Evolutionary conservation across 345 rosid genomes (phyloP).

Genomic region (Syzygium grande): DNA sequence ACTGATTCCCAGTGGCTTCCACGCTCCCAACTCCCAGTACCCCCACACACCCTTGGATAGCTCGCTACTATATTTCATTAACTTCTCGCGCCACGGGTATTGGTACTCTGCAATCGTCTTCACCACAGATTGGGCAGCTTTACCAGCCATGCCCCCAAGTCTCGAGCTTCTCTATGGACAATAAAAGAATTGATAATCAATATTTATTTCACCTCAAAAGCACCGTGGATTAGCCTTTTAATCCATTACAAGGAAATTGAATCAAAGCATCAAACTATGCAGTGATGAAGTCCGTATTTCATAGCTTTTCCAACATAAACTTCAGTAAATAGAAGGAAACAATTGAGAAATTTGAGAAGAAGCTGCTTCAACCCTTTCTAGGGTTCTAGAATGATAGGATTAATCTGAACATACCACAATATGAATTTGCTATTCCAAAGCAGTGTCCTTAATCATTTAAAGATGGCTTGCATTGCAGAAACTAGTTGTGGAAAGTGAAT

Average conservation of each 20-base stretch:
- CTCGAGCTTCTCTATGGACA: not conserved
- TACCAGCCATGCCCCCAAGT: slow-evolving; percentile 50
- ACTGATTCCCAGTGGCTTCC: slow-evolving; percentile 88
- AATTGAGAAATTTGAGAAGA: not conserved
- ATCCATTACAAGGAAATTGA: not conserved
- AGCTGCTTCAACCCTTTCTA: not conserved
- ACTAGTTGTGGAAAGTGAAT: not conserved
- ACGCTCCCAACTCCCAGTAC: slow-evolving; percentile 86
- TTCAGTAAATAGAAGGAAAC: not conserved
- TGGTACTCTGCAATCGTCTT: slow-evolving; percentile 52
- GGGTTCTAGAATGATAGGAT: not conserved
- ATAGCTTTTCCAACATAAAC: not conserved
- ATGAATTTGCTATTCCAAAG: not conserved
- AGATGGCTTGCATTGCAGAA: not conserved
- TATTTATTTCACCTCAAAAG: not conserved
- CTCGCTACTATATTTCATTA: slow-evolving; percentile 64
- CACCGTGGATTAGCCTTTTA: not conserved
- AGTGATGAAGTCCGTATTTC: not conserved
- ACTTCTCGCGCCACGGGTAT: slow-evolving; percentile 76
- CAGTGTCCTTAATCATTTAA: not conserved
- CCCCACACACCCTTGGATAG: slow-evolving; percentile 87
- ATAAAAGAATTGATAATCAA: not conserved
- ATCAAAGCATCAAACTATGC: not conserved
- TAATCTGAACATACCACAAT: not conserved
- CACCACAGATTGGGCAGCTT: slow-evolving; percentile 50